These are phyloP conservation scores for Asterella californica DNA, from an alignment of 225 moss, liverwort and hornwort species.

Conservation along the genomic window DNA sequence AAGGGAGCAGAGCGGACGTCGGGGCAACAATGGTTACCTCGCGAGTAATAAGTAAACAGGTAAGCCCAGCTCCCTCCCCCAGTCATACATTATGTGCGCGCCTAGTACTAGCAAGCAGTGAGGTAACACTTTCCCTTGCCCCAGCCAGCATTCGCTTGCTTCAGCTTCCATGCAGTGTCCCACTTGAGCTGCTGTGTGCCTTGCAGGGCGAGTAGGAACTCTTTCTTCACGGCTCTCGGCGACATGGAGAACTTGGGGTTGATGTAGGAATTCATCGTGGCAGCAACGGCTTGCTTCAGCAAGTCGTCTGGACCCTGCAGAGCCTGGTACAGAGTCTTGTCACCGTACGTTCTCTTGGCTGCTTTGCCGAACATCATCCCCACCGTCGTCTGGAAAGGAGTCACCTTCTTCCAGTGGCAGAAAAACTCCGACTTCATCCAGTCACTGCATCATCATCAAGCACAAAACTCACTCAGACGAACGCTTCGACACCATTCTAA, in stretches of 20 bases:
- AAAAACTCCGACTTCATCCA: slow-evolving; percentile 60
- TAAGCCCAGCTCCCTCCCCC: not conserved
- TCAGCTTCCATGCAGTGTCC: slow-evolving; percentile 48
- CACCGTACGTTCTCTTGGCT: slow-evolving; percentile 55
- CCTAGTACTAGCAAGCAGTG: slow-evolving; percentile 44
- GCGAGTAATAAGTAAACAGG: not conserved
- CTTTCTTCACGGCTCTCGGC: slow-evolving; percentile 39
- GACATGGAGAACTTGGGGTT: slow-evolving; percentile 65
- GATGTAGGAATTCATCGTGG: slow-evolving; percentile 57
- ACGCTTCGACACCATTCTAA: not conserved
- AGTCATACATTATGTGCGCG: too few species aligned
- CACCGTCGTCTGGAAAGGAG: slow-evolving; percentile 62
- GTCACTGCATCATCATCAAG: slow-evolving; percentile 39
- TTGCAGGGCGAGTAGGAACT: slow-evolving; percentile 45
- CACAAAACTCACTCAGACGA: not conserved
- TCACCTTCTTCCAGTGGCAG: slow-evolving; percentile 71
- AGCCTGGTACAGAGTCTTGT: slow-evolving; percentile 47
- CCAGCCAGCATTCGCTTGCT: slow-evolving; percentile 55
- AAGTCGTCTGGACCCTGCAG: slow-evolving; percentile 55
- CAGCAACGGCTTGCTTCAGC: slow-evolving; percentile 59
- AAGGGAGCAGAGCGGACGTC: not conserved
- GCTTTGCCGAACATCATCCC: slow-evolving; percentile 60
- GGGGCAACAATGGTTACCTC: not conserved
- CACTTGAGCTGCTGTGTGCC: slow-evolving; percentile 39
- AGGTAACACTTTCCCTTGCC: slow-evolving; percentile 75